phyloP scores from a whole-genome alignment of 1,284 basidiomycete species.

The Ustilago lituana region DNA sequence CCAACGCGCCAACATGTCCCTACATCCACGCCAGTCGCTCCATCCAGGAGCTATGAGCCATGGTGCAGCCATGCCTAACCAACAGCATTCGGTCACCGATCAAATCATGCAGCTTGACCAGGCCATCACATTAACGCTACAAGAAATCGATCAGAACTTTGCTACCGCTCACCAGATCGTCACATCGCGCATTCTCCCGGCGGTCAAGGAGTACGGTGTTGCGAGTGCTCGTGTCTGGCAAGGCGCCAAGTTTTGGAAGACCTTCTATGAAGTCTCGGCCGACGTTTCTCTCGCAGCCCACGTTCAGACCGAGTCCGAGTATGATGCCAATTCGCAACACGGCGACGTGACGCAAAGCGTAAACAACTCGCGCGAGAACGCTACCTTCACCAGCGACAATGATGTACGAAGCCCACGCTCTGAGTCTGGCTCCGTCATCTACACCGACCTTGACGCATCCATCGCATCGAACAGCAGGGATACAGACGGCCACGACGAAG shows the following conservation, averaged over 20 bases:
- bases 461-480: conserved; percentile 12
- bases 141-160: conserved; percentile 94
- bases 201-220: conserved; percentile 86
- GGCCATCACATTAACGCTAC: conserved; percentile 79
- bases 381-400: conserved; percentile 33
- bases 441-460: conserved; percentile 32
- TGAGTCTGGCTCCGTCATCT: conserved; percentile 33
- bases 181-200: conserved; percentile 81
- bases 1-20: conserved; percentile 20
- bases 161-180: conserved; percentile 87
- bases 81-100: conserved; percentile 73
- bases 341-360: conserved; percentile 32
- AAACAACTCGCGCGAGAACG: conserved; percentile 34
- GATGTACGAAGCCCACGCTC: conserved; percentile 30
- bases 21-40: conserved; percentile 47
- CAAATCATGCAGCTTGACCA: conserved; percentile 95
- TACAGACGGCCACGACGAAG: conserved; percentile 17
- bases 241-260: conserved; percentile 93
- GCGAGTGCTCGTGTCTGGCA: conserved; percentile 86
- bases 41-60: conserved; percentile 39
- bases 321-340: conserved; percentile 38
- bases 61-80: conserved; percentile 31
- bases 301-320: conserved; percentile 37
- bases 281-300: conserved; percentile 75
- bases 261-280: conserved; percentile 90